Evolutionary conservation across 1,139 yeast species (phyloP), one percentile per base, ranked within the genome.

Genomic region (Nakaseomyces bracarensis): DNA sequence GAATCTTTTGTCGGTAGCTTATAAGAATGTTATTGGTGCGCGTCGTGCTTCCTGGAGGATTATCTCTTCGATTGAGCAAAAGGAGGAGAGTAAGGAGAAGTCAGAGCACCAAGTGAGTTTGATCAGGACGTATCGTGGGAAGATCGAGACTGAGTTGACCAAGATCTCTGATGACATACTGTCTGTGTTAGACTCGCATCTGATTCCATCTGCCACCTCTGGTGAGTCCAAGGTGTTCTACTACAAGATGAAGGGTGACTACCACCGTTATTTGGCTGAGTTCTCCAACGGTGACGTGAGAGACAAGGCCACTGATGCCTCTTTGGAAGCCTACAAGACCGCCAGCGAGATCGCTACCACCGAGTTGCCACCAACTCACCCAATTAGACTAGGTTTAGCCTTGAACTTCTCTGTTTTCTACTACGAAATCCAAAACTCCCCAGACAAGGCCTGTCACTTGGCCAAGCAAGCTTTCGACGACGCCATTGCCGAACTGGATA

Each of bases 11-110:
- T 86, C 96, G 26, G 97, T 91, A 55, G 98, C 98, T 52, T 91
- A 89, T 76, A 91, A 91, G 71, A 91, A 91, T 64, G 98, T 91
- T 47, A 89, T 91, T 70, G 98, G 98, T 61, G 96, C 97, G 47
- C 89, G 97, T 64, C 89, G 98, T 72, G 97, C 98, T 48, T 86
- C 96, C 36, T 91, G 98, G 98, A 82, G 97, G 77, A 89, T 89
- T 66, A 96, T 89, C 46, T 86, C 96, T 39, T 87, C 96, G 36
- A 89, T 89, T 60, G 97, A 89, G 71, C 97, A 89, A 71, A 89
- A 89, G 74, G 97, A 89, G 71, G 97, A 89, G 74, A 91, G 96
- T 61, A 86, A 87, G 73, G 95, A 94, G 63, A 85, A 86, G 63
- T 51, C 61, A n/a, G 61, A 55, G 30, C 60, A 58, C 53, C 96